phyloP scores from a whole-genome alignment of 129 eudicot genomes.

The Chrysanthemum seticuspe region DNA sequence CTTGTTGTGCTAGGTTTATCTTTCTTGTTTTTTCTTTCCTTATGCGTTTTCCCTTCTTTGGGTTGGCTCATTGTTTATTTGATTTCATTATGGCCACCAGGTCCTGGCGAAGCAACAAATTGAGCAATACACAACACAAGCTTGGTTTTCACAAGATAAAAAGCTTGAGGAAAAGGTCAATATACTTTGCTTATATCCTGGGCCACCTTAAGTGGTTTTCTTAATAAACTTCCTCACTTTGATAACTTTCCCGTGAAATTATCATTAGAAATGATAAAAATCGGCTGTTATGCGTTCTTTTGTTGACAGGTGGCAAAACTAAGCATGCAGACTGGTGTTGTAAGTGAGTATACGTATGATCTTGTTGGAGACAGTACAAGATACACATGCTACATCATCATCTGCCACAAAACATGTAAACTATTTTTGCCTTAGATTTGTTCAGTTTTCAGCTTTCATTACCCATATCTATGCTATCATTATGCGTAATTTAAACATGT shows the following conservation, averaged over 20 bases:
- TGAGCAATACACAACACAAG: constrained; percentile 32
- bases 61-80: background rate
- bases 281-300: background rate
- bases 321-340: constrained; percentile 49
- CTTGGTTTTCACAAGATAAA: constrained; percentile 67
- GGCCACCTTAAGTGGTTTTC: too few relatives aligned
- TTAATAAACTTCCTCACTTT: too few relatives aligned
- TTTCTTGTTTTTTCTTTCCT: too few relatives aligned
- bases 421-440: too few relatives aligned
- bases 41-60: too few relatives aligned
- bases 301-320: constrained; percentile 61
- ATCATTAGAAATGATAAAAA: too few relatives aligned
- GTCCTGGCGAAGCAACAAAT: constrained; percentile 59
- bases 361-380: constrained; percentile 57
- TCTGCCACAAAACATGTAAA: constrained; percentile 22
- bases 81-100: constrained; percentile 24
- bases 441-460: too few relatives aligned
- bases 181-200: background rate
- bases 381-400: constrained; percentile 29
- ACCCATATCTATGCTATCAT: too few relatives aligned
- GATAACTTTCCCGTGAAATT: too few relatives aligned
- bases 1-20: background rate
- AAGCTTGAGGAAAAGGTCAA: constrained; percentile 70
- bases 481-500: too few relatives aligned
- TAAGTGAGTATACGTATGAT: constrained; percentile 75